Conservation (phyloP, 306 rosid species). For the Castanospermum australe region DNA sequence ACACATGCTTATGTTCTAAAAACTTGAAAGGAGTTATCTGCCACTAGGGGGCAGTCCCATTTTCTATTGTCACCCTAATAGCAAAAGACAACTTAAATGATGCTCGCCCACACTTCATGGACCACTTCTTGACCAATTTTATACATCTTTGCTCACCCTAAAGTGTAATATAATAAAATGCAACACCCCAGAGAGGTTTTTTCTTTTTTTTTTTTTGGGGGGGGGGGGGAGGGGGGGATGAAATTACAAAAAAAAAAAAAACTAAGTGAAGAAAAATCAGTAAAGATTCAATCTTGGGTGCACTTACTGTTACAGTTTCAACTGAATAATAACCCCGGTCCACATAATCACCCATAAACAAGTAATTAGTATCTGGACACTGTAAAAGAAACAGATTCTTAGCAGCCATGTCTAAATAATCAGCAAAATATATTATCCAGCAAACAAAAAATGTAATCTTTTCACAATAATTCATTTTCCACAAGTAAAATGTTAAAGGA, state of each 20-base stretch:
- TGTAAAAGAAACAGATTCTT: conserved; percentile 31
- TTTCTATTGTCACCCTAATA: neutral
- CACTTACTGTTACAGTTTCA: conserved; percentile 82
- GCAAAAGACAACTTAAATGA: neutral
- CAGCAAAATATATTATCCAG: neutral
- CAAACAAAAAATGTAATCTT: neutral
- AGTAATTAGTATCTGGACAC: conserved; percentile 88
- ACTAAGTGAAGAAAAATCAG: neutral
- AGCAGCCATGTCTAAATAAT: neutral
- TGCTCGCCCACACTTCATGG: neutral
- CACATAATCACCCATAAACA: conserved; percentile 92
- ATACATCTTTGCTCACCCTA: neutral
- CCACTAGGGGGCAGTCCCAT: neutral
- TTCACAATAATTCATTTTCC: conserved; percentile 2
- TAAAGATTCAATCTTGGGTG: neutral
- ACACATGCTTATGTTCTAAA: neutral
- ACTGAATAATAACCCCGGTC: conserved; percentile 89
- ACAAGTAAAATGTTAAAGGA: neutral
- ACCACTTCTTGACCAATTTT: neutral
- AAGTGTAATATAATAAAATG: conserved; percentile 5
- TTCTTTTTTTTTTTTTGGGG: neutral
- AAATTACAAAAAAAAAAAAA: neutral
- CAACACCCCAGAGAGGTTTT: neutral
- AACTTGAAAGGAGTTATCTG: neutral
- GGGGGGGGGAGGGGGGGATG: neutral